These are phyloP conservation scores for Trypanosoma theileri DNA, from an alignment of 208 protist genomes.

Conservation along the genomic window DNA sequence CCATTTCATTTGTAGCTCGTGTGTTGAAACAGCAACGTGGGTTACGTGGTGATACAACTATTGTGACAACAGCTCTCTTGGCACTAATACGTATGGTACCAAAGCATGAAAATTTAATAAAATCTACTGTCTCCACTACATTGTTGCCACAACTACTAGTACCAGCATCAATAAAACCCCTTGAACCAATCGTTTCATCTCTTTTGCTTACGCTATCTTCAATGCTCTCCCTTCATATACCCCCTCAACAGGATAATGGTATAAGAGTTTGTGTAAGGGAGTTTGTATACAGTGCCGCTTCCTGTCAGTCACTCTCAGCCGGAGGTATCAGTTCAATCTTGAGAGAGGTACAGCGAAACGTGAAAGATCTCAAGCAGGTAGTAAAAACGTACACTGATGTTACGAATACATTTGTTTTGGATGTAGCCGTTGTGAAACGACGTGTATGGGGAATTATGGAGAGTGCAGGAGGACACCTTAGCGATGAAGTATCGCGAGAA, in stretches of 20 bases:
- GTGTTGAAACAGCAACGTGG: constrained; percentile 33
- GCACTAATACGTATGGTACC: constrained; percentile 28
- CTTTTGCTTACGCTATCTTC: constrained; percentile 37
- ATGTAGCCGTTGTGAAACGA: neutral
- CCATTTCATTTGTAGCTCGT: constrained; percentile 51
- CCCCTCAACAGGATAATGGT: neutral
- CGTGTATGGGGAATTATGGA: neutral
- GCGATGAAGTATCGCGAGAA: constrained; percentile 9
- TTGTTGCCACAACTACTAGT: constrained; percentile 28
- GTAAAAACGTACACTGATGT: no score
- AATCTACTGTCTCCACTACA: constrained; percentile 18
- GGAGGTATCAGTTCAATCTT: neutral
- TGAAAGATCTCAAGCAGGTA: no score
- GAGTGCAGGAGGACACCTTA: neutral
- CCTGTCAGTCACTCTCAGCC: neutral
- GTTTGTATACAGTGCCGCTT: neutral
- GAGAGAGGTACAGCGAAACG: no score
- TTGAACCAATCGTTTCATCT: constrained; percentile 28
- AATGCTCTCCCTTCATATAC: constrained; percentile 7
- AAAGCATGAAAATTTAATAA: constrained; percentile 17
- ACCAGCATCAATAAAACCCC: neutral
- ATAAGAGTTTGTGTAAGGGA: neutral
- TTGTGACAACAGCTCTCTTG: constrained; percentile 28
- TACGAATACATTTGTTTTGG: neutral
- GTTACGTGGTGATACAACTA: constrained; percentile 24